These are phyloP conservation scores for Suillus luteus DNA, from an alignment of 768 basidiomycete genomes.

Conservation along the genomic window DNA sequence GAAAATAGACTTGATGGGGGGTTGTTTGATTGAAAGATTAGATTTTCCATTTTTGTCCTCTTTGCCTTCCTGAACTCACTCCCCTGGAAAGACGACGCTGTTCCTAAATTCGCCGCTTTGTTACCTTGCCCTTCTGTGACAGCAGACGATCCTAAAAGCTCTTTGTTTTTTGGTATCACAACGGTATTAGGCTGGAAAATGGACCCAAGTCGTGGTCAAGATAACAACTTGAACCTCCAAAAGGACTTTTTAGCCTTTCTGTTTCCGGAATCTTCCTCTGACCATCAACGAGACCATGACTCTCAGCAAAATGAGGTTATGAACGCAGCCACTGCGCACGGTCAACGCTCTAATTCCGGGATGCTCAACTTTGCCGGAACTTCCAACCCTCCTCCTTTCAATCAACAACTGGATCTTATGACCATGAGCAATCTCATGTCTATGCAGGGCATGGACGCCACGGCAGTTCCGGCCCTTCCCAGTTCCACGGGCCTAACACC, in stretches of 20 bases:
- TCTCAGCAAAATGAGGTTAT: conserved; percentile 21
- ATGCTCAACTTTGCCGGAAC: conserved; percentile 16
- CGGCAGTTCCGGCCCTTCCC: conserved; percentile 16
- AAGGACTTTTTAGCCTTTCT: conserved; percentile 39
- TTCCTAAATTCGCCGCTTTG: neutral
- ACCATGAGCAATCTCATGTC: conserved; percentile 50
- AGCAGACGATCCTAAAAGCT: neutral
- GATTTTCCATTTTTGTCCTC: conserved; percentile 1
- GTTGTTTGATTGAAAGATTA: conserved; percentile 6
- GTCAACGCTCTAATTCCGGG: conserved; percentile 19
- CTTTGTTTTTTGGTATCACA: neutral
- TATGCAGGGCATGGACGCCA: conserved; percentile 44
- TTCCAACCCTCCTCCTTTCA: conserved; percentile 16
- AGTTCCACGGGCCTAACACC: conserved; percentile 36
- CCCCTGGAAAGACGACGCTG: neutral
- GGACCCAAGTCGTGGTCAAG: conserved; percentile 29
- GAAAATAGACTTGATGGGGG: neutral
- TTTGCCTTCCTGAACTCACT: neutral
- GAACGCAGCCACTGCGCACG: neutral
- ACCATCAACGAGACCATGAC: conserved; percentile 30
- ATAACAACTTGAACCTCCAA: conserved; percentile 27
- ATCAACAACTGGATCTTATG: conserved; percentile 50
- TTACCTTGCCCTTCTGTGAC: conserved; percentile 1
- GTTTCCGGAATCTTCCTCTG: conserved; percentile 32
- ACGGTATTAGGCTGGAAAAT: conserved; percentile 14